Base-by-base conservation (phyloP, 768 basidiomycete species). In the Mycena epipterygia region DNA sequence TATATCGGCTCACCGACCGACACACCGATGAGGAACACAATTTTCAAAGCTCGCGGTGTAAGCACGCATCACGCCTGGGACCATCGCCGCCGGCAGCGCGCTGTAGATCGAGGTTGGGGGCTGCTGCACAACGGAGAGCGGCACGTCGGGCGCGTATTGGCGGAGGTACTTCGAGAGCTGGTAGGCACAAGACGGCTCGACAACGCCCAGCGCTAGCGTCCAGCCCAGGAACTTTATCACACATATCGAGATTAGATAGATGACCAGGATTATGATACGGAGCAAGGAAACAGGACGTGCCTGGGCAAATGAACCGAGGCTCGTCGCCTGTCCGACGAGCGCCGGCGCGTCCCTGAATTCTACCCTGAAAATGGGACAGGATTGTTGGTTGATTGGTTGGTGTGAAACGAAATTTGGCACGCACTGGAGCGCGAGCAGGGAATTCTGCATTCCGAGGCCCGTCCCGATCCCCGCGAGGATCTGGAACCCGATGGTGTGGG, bases 221-320 rank as follows among this genome's bases (percentile, higher is more conserved):
- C 68, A 63, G 35, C 68, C 68, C 16, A 70, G 58, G 51, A 70
- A 65, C 58, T 64, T n/a, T n/a, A n/a, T n/a, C n/a, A n/a, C n/a
- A 35, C 5, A 23, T 19, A 41, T 37, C 23, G 5, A 21, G 48
- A 14, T 25, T 2, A 16, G n/a, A n/a, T n/a, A n/a, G n/a, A n/a
- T n/a, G n/a, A n/a, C n/a, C n/a, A n/a, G n/a, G n/a, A n/a, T n/a
- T n/a, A n/a, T n/a, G n/a, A n/a, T n/a, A n/a, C 13, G 7, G 35
- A n/a, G 25, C 5, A 0, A 9, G 21, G 14, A n/a, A n/a, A n/a
- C n/a, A n/a, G n/a, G n/a, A n/a, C n/a, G n/a, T n/a, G 57, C 64
- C 55, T 66, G 64, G 25, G 32, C 44, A 33, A 64, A 64, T 12
- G 68, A 57, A 1, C 9, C 35, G n/a, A 70, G 49, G 32, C 57